These are phyloP conservation scores for Marasmius fiardii DNA, from an alignment of 1,284 basidiomycete species.

Conservation along the genomic window DNA sequence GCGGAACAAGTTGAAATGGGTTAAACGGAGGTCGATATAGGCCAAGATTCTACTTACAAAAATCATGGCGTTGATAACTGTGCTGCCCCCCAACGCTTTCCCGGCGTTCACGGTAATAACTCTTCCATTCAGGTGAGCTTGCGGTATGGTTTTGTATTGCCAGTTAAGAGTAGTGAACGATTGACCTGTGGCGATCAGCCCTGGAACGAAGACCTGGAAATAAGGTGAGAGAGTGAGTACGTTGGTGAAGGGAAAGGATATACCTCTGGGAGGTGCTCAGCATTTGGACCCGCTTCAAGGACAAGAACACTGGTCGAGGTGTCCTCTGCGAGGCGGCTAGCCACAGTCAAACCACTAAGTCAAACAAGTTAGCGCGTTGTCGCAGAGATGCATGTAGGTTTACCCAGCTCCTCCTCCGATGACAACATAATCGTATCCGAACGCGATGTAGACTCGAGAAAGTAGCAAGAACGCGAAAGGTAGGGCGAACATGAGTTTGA, in stretches of 20 bases:
- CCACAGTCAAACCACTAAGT: constrained; percentile 16
- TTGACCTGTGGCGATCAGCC: constrained; percentile 23
- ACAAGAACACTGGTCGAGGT: constrained; percentile 9
- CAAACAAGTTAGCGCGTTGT: not conserved
- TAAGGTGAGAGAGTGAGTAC: not conserved
- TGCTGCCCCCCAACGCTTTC: constrained; percentile 28
- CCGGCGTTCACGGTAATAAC: constrained; percentile 23
- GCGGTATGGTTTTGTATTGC: constrained; percentile 24
- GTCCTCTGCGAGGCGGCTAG: constrained; percentile 16
- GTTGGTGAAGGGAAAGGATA: not conserved
- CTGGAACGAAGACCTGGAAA: constrained; percentile 26
- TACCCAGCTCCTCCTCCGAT: constrained; percentile 28
- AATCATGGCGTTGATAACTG: constrained; percentile 28
- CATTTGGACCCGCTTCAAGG: constrained; percentile 20
- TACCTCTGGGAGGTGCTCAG: constrained; percentile 26
- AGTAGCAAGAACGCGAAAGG: not conserved
- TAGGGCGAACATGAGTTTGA: not conserved
- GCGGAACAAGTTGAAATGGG: too few species aligned
- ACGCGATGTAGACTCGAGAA: not conserved
- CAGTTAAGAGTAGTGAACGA: constrained; percentile 25
- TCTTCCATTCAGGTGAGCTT: constrained; percentile 22
- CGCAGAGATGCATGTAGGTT: constrained; percentile 1
- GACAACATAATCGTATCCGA: constrained; percentile 25
- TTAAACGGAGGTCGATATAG: too few species aligned
- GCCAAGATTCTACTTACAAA: constrained; percentile 15